Base-by-base conservation (phyloP, 108 stramenopile genomes). In the Skeletonema costatum region DNA sequence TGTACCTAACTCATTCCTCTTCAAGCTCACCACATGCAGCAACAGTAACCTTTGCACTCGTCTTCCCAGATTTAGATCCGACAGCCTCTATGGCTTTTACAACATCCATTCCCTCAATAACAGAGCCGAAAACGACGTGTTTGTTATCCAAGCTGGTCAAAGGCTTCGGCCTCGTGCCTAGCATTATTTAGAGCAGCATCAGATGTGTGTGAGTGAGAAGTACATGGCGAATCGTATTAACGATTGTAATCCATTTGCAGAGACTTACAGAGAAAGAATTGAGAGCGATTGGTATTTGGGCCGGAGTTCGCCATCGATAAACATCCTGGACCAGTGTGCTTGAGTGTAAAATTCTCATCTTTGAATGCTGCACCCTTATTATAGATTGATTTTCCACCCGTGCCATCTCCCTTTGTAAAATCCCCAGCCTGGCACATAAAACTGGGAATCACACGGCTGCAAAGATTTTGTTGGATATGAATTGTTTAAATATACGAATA, bases 231-330 rank as follows among this genome's bases (percentile, higher is more conserved):
- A 25, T 25, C 25, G 0, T 25, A n/a, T 25, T 25, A 25, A 25
- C 25, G 25, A 25, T 25, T 25, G 25, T 25, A 25, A 25, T 25
- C 25, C 25, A 25, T 25, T 0, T 25, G 25, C 25, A 25, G 0
- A 25, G 0, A 25, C 25, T 25, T 25, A 69, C 92, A 93, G 32
- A 98, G 70, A 87, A 97, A 96, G 79, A 97, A 97, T 81, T 96
- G 92, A 35, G 77, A 75, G 32, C 92, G 90, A 74, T 93, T 91
- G 38, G 95, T 97, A 78, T 93, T 88, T 25, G 90, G 92, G 29
- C 97, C 97, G 33, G 93, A 89, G 73, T 97, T 97, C 32, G 94
- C 94, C 94, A 94, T 95, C 53, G 89, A 90, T 14, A 97, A 75
- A 36, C 93, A 48, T 56, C 92, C 92, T 5, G 95, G 88, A 58